Conservation (phyloP, 306 rosid genomes). For the Vigna trinervia region DNA sequence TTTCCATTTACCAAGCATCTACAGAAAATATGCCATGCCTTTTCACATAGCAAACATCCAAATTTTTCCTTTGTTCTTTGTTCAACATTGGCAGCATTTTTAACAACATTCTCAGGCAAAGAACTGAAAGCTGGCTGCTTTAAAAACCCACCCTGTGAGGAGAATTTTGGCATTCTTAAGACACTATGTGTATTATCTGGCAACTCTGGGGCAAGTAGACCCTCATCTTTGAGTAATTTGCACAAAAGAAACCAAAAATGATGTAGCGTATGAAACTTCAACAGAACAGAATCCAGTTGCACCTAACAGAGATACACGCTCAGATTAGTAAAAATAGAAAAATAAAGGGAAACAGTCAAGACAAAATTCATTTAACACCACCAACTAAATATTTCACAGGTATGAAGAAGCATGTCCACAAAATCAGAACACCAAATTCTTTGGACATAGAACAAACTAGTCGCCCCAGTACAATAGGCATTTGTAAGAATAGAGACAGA, state of each 20-base stretch:
- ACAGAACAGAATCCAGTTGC: conserved; percentile 70
- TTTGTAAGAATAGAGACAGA: background rate
- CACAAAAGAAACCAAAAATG: conserved; percentile 91
- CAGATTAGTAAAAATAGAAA: conserved; percentile 43
- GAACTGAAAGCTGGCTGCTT: conserved; percentile 73
- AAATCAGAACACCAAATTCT: conserved; percentile 36
- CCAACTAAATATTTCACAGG: conserved; percentile 17
- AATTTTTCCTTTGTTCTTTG: conserved; percentile 57
- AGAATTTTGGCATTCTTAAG: conserved; percentile 50
- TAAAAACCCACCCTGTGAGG: conserved; percentile 89
- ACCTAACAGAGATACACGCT: conserved; percentile 62
- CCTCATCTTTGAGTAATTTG: conserved; percentile 76
- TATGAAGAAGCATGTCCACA: conserved; percentile 23
- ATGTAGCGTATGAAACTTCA: conserved; percentile 77
- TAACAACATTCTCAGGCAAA: conserved; percentile 47
- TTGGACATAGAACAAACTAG: conserved; percentile 14
- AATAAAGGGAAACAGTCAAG: conserved; percentile 14
- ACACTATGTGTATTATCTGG: conserved; percentile 48
- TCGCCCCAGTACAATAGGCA: conserved; percentile 1
- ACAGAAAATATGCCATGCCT: conserved; percentile 79
- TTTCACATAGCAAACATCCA: conserved; percentile 64
- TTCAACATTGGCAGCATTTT: conserved; percentile 49
- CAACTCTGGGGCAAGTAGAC: conserved; percentile 45
- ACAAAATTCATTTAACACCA: conserved; percentile 35
- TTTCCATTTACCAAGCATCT: conserved; percentile 83